These are phyloP conservation scores for Rhinocladiella similis DNA, from an alignment of 2,329 filamentous ascomycete species.

Conservation along the genomic window DNA sequence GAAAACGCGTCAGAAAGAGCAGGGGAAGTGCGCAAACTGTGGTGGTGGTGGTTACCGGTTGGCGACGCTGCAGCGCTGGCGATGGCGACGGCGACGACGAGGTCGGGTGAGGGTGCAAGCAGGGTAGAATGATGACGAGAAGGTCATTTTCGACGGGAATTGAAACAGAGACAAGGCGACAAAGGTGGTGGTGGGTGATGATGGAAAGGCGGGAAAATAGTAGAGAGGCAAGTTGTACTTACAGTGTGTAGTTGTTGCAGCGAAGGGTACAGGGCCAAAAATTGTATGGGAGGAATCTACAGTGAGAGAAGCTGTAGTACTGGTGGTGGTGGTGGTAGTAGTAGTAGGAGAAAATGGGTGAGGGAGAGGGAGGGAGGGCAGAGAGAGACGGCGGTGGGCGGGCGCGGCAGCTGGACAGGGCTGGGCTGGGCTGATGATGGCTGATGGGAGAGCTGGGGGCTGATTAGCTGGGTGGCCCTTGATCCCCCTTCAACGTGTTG, in stretches of 20 bases:
- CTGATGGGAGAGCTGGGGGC: too few relatives aligned
- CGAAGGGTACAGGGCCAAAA: conserved; percentile 10
- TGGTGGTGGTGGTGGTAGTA: conserved; percentile 4
- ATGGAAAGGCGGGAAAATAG: conserved; percentile 17
- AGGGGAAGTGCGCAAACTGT: conserved; percentile 9
- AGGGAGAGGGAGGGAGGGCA: conserved; percentile 4
- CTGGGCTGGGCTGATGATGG: neutral
- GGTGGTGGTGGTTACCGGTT: conserved; percentile 42
- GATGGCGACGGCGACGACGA: conserved; percentile 30
- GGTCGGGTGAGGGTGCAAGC: conserved; percentile 22
- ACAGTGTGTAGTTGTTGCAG: conserved; percentile 16
- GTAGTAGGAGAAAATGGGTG: conserved; percentile 3
- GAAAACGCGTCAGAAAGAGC: conserved; percentile 21
- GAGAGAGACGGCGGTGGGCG: neutral
- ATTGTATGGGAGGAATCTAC: conserved; percentile 4
- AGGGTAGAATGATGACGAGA: conserved; percentile 19
- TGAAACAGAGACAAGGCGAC: conserved; percentile 18
- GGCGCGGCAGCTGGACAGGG: neutral
- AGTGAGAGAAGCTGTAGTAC: conserved; percentile 1
- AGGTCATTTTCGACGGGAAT: conserved; percentile 28
- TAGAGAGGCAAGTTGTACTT: conserved; percentile 25
- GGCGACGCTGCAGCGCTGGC: conserved; percentile 15
- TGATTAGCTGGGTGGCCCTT: too few relatives aligned
- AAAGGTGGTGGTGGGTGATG: conserved; percentile 12
- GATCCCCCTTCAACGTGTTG: neutral